phyloP scores from a whole-genome alignment of 306 rosid species.

The Dryas octopetala region DNA sequence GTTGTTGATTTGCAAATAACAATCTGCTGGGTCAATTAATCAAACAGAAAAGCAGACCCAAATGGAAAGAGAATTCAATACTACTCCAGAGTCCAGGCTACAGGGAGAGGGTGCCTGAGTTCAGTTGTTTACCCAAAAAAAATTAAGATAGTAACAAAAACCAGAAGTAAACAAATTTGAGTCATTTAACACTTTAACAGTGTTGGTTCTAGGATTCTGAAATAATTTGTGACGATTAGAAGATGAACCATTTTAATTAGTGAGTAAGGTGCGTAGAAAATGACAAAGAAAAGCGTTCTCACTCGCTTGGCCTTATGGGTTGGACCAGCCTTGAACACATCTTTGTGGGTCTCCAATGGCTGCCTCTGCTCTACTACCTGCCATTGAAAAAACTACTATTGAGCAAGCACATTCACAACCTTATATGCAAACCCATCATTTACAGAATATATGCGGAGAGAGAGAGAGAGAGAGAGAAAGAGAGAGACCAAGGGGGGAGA shows the following conservation, averaged over 20 bases:
- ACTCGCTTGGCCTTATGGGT: slow-evolving; percentile 4
- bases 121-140: no score
- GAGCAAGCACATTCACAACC: neutral
- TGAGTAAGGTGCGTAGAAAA: neutral
- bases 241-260: no score
- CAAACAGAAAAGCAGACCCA: neutral
- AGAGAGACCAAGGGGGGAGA: no score
- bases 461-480: neutral
- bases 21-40: neutral
- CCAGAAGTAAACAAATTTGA: no score
- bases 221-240: no score
- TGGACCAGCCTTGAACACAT: neutral
- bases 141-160: no score
- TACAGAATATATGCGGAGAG: no score
- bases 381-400: neutral
- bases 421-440: neutral
- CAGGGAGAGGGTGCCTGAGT: no score
- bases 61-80: neutral
- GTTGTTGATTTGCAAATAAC: neutral
- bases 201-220: no score
- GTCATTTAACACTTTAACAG: no score
- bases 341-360: neutral
- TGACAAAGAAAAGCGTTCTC: neutral
- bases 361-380: neutral
- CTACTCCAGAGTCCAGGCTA: no score